A percentile compares a stretch with the other conserved stretches of the same genome.
Evolutionary conservation across 768 basidiomycete genomes (phyloP).

Genomic region (Auricularia cornea): DNA sequence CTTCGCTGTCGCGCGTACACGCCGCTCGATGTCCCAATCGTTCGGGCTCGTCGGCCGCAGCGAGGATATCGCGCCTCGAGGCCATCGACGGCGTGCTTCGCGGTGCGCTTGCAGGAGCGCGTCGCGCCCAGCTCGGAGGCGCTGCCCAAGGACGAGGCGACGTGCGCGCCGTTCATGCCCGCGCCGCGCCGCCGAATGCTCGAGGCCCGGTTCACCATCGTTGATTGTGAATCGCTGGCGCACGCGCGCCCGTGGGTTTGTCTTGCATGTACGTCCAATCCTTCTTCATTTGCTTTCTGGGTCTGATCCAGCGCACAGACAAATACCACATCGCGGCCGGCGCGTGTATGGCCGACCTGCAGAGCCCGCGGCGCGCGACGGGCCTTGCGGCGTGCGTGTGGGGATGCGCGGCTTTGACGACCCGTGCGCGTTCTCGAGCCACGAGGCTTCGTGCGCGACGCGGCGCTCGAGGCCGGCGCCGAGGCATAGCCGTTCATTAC

Average conservation of each 20-base stretch:
- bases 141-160: constrained; percentile 41
- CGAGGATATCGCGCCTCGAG: constrained; percentile 58
- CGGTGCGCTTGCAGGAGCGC: constrained; percentile 80
- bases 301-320: constrained; percentile 3
- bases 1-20: constrained; percentile 19
- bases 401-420: constrained; percentile 64
- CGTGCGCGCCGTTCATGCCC: constrained; percentile 73
- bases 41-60: constrained; percentile 62
- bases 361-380: constrained; percentile 58
- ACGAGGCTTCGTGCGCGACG: constrained; percentile 54
- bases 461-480: constrained; percentile 39
- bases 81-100: constrained; percentile 85
- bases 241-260: constrained; percentile 62
- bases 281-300: background rate
- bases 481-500: constrained; percentile 61
- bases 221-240: constrained; percentile 71
- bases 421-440: constrained; percentile 56
- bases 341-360: constrained; percentile 71
- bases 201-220: constrained; percentile 81
- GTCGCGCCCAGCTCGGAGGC: constrained; percentile 58
- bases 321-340: constrained; percentile 82
- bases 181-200: constrained; percentile 42
- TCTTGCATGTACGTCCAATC: constrained; percentile 64
- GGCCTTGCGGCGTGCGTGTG: constrained; percentile 55
- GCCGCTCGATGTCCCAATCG: constrained; percentile 44